Conservation (phyloP, 371 early-diverging fungal species). For the Batkoa obscura region DNA sequence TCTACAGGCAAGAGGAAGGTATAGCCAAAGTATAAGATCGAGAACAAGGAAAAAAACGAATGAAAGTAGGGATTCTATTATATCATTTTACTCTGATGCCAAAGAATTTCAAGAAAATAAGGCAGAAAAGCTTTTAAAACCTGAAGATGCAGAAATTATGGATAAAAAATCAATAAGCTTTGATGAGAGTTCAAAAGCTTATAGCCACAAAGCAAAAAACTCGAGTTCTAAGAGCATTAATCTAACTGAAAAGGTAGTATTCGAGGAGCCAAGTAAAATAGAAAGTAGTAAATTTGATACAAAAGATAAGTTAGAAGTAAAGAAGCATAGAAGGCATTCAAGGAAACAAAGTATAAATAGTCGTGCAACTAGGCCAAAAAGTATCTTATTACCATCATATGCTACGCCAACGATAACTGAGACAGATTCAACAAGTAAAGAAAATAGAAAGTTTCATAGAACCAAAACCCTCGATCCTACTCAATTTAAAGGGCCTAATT, state of each 20-base stretch:
- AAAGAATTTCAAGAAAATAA: background rate
- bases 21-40: constrained; percentile 1
- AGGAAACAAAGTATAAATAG: background rate
- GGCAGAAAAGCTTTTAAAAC: background rate
- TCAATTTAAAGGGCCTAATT: too few species aligned
- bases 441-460: too few species aligned
- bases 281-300: background rate
- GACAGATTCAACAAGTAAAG: too few species aligned
- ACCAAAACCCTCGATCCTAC: too few species aligned
- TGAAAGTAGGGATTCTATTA: background rate
- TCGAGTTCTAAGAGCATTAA: background rate
- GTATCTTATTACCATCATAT: constrained; percentile 2
- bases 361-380: background rate
- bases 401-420: background rate
- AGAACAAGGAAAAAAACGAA: background rate
- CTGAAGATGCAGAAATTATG: too few species aligned
- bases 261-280: too few species aligned
- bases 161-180: too few species aligned
- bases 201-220: background rate
- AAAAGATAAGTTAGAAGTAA: background rate
- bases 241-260: background rate
- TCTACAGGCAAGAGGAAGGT: constrained; percentile 3
- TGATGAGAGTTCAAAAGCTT: background rate
- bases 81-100: background rate
- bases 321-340: background rate